Base-by-base conservation (phyloP, 129 eudicot genomes). In the Kitagawia praeruptora region DNA sequence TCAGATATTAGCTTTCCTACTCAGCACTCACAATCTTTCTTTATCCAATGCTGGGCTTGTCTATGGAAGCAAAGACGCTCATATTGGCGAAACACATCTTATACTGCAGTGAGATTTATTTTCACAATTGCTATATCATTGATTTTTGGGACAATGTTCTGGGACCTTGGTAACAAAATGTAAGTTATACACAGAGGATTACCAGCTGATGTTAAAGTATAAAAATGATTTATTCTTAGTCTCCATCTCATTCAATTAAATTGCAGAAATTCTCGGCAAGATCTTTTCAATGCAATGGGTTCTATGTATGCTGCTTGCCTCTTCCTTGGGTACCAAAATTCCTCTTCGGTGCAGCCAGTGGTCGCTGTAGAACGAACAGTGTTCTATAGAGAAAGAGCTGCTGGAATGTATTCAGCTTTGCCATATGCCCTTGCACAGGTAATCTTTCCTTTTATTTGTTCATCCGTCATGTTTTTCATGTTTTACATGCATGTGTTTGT, bases 341-440 rank as follows among this genome's bases (percentile, higher is more conserved):
- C 73, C 41, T 67, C 73, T 14, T 67, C 73, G 0, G 73, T 67
- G 73, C 73, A 67, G 23, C 73, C 73, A 31, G 73, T 67, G 42
- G 73, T 67, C 3, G 73, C 73, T 28, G 73, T 67, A 13, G 73
- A 67, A 31, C 41, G 73, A 67, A 67, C 73, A 1, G 73, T 67
- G 21, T 67, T 67, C 37, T 67, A 67, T 15, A 31, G 73, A 67
- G 73, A 67, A 34, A 31, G 73, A 67, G 40, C 73, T 67, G 73
- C 73, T 15, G 73, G 73, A 34, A 67, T 67, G 73, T 67, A 67
- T 31, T 81, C 84, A 46, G 76, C 80, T 8, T 45, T 81, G 80
- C 80, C 84, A 61, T 81, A 81, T 76, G 84, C 84, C 9, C 70
- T 82, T 67, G 84, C 81, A 64, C 84, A 82, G 84, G 84, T 82